A percentile compares a stretch with the other conserved stretches of the same genome.
phyloP scores from a whole-genome alignment of 2,329 filamentous ascomycete genomes.

The Claviceps lovelessii region DNA sequence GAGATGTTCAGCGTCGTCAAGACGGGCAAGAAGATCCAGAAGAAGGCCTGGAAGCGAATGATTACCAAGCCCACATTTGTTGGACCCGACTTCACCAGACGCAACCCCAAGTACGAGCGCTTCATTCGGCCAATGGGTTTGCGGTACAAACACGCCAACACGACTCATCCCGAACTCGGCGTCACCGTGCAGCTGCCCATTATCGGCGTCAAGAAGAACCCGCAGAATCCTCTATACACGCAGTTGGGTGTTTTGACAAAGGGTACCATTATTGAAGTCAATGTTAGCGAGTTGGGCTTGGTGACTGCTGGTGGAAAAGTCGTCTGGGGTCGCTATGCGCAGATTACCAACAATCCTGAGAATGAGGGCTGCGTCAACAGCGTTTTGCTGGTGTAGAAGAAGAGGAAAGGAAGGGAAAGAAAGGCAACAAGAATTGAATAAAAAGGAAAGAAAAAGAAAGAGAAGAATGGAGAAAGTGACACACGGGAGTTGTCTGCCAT shows the following conservation, averaged over 20 bases:
- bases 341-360: conserved; percentile 33
- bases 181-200: conserved; percentile 83
- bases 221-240: conserved; percentile 80
- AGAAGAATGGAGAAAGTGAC: neutral
- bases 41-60: conserved; percentile 68
- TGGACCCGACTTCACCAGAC: conserved; percentile 73
- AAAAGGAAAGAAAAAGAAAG: neutral
- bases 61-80: conserved; percentile 57
- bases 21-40: conserved; percentile 85
- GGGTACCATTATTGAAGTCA: conserved; percentile 71
- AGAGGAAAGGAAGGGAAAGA: neutral
- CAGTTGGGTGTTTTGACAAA: conserved; percentile 82
- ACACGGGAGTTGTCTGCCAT: neutral
- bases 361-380: conserved; percentile 33
- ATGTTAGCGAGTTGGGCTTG: conserved; percentile 80
- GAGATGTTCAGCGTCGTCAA: conserved; percentile 97
- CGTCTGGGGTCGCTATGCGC: conserved; percentile 73
- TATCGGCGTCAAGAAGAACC: conserved; percentile 50
- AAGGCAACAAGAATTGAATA: too few species aligned
- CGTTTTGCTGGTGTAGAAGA: conserved; percentile 17
- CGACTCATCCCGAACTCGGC: conserved; percentile 60
- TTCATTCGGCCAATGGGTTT: conserved; percentile 38
- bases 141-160: conserved; percentile 38
- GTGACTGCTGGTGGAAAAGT: conserved; percentile 88
- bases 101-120: conserved; percentile 65